phyloP scores from a whole-genome alignment of 352 stramenopile species.

The Globisporangium radiosum region DNA sequence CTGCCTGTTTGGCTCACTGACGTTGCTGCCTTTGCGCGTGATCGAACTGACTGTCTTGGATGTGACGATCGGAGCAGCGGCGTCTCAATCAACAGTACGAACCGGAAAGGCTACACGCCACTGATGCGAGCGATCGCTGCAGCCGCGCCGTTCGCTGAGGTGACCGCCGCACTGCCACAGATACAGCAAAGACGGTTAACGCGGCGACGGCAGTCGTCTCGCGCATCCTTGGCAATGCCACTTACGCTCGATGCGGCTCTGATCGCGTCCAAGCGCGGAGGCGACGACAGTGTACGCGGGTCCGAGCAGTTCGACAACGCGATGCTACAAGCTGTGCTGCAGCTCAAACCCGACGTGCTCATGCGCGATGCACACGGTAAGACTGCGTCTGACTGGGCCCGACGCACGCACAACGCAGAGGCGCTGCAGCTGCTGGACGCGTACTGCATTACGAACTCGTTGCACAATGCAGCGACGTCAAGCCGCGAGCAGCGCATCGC shows the following conservation, averaged over 20 bases:
- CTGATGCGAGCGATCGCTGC: conserved; percentile 71
- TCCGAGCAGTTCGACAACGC: conserved; percentile 38
- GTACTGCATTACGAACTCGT: conserved; percentile 24
- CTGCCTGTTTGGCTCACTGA: neutral
- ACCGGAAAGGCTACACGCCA: conserved; percentile 53
- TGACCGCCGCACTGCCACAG: neutral
- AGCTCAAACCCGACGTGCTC: conserved; percentile 34
- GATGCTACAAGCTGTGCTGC: conserved; percentile 38
- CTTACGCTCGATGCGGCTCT: neutral
- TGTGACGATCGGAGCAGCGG: conserved; percentile 20
- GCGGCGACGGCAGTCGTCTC: neutral
- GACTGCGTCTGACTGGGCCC: conserved; percentile 64
- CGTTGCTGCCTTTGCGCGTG: neutral
- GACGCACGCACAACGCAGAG: conserved; percentile 30
- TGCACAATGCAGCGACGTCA: conserved; percentile 25
- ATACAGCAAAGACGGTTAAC: neutral
- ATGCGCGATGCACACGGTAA: conserved; percentile 36
- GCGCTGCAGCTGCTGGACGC: conserved; percentile 30
- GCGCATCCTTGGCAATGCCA: too few relatives aligned
- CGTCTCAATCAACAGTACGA: conserved; percentile 46
- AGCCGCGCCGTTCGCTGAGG: conserved; percentile 21
- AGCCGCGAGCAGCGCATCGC: conserved; percentile 27
- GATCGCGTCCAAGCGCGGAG: neutral
- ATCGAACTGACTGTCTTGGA: neutral
- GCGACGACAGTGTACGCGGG: neutral